Conservation (phyloP, 2,329 filamentous ascomycete genomes). For the Aspergillus arachidicola region DNA sequence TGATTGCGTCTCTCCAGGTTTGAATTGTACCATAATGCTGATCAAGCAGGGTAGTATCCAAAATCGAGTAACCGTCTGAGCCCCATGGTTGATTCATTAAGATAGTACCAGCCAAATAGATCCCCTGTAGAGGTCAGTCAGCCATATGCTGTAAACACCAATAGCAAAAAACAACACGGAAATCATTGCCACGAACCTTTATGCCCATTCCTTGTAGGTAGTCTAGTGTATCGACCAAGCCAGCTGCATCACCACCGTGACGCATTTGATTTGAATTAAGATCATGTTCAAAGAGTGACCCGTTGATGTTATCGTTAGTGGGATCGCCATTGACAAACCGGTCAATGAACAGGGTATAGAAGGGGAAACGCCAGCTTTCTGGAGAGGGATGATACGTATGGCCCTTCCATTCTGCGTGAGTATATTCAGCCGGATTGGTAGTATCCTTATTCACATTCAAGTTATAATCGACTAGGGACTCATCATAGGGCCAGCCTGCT, state of each 20-base stretch:
- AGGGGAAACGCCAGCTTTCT: conserved; percentile 65
- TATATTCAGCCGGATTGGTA: conserved; percentile 60
- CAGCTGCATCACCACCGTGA: conserved; percentile 63
- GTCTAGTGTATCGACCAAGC: conserved; percentile 62
- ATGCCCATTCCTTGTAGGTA: conserved; percentile 68
- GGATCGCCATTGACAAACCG: conserved; percentile 67
- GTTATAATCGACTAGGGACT: conserved; percentile 57
- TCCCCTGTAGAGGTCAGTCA: conserved; percentile 42
- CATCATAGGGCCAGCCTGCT: conserved; percentile 51
- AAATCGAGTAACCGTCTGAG: conserved; percentile 60
- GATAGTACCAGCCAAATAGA: conserved; percentile 66
- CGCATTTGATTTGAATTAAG: conserved; percentile 63
- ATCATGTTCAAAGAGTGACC: conserved; percentile 64
- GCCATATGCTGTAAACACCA: not conserved
- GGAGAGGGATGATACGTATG: conserved; percentile 59
- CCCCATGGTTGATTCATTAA: conserved; percentile 68
- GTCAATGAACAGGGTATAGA: conserved; percentile 67
- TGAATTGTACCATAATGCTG: conserved; percentile 63
- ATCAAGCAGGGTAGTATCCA: conserved; percentile 66
- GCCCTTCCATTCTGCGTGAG: conserved; percentile 55
- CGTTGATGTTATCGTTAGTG: conserved; percentile 64
- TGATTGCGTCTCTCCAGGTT: conserved; percentile 59
- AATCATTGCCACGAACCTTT: conserved; percentile 45
- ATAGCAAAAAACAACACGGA: not conserved
- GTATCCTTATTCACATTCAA: conserved; percentile 63